Base-by-base conservation (phyloP, 2,329 filamentous ascomycete species). In the Capronia coronata region DNA sequence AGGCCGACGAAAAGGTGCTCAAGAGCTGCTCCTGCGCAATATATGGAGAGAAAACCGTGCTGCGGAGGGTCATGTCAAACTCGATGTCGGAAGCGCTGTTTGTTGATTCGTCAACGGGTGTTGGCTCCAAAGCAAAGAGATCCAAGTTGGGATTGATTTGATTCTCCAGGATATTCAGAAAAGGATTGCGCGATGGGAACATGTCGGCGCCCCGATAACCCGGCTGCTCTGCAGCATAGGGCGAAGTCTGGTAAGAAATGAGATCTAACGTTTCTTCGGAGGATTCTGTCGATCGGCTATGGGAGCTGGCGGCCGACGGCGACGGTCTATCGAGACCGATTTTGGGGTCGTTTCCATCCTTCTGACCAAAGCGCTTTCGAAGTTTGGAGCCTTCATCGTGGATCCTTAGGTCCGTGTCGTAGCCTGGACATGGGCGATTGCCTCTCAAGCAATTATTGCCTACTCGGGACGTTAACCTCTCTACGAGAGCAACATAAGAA, bases 381-480 rank as follows among this genome's bases (percentile, higher is more conserved):
- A 69, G 59, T 39, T 57, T 64, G 9, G 61, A 63, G 3, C 66
- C 61, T 55, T 69, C 63, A 49, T 69, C 67, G 48, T 67, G 65
- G 34, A 69, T 68, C 22, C 65, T 64, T 39, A 66, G 62, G 22
- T 62, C 63, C 16, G 54, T 46, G 29, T 56, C 54, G 39, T 51
- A 56, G 25, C 67, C 66, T 3, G 66, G 67, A 53, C 67, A 69
- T 19, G 62, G 56, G 11, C 62, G 62, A 46, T 59, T 63, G 49
- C 60, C 58, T 34, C 57, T 58, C 46, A 54, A 55, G 50, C 66
- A 68, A 48, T 63, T 63, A 13, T 61, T 56, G 48, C 58, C 46
- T 46, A 45, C 18, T 21, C 5, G 18, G 35, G 19, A 9, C 9
- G 41, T 41, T 21, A 43, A 11, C 29, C 27, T 34, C n/a, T 19